These are phyloP conservation scores for Ottelia alismoides DNA, from an alignment of 106 monocot species.

Conservation along the genomic window DNA sequence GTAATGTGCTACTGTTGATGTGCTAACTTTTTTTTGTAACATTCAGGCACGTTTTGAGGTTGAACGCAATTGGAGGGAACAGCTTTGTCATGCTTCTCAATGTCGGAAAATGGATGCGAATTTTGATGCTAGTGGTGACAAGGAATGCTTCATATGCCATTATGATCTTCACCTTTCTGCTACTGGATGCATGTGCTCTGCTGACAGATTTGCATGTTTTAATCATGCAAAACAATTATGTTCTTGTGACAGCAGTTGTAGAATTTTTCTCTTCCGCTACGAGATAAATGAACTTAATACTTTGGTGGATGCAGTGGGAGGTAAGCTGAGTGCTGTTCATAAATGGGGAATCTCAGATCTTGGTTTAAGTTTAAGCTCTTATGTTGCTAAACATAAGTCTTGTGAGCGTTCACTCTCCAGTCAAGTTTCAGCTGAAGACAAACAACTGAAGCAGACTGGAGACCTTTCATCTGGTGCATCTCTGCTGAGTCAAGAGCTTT, in stretches of 20 bases:
- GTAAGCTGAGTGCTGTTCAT: conserved; percentile 62
- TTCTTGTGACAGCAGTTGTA: conserved; percentile 42
- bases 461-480: not conserved
- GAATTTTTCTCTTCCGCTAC: conserved; percentile 58
- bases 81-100: no score
- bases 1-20: no score
- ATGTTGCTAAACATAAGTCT: conserved; percentile 10
- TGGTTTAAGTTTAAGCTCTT: conserved; percentile 31
- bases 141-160: conserved; percentile 69
- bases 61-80: no score
- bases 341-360: conserved; percentile 63
- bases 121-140: conserved; percentile 57
- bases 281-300: conserved; percentile 57
- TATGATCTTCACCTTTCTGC: conserved; percentile 85
- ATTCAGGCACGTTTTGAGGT: no score
- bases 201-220: conserved; percentile 69
- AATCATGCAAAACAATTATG: conserved; percentile 68
- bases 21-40: no score
- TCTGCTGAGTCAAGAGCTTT: not conserved
- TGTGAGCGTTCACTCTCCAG: not conserved
- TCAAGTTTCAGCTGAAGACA: not conserved
- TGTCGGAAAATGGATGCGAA: conserved; percentile 52
- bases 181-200: conserved; percentile 49
- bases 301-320: conserved; percentile 57
- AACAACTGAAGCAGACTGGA: not conserved